Base-by-base conservation (phyloP, 2,329 filamentous ascomycete species). In the Dactylellina sp. region DNA sequence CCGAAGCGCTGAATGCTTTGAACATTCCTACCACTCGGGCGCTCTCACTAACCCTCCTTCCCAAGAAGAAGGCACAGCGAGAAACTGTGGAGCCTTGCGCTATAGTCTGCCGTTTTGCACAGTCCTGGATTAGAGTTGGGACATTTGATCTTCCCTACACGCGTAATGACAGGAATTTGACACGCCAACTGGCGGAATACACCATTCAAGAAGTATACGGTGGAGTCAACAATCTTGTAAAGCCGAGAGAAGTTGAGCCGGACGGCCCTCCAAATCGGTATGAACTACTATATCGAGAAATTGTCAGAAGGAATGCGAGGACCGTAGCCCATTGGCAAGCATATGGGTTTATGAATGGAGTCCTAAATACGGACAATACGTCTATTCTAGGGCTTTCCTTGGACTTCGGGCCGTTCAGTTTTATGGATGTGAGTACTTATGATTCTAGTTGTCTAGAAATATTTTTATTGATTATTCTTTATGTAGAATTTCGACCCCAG, bases 271-370 rank as follows among this genome's bases (percentile, higher is more conserved):
- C 70, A 90, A 99, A 99, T 80, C 87, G 94, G 32, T 99, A 95
- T 80, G 85, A 90, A 0, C 86, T 93, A 14, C 83, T 99, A 0
- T 99, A 96, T 81, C 89, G 95, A 37, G 93, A 96, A 79, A 89
- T 99, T 64, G 89, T 89, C 2, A 88, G 92, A 44, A 87, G 91
- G 32, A 99, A 97, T 79, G 95, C 95, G 0, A 85, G 86, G 70
- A 96, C 91, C 0, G 93, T 98, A 1, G 95, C 95, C 9, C 87
- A 90, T 77, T 98, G 95, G 94, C 96, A 99, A 83, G 93, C 92
- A 0, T 98, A 98, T 79, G 95, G 92, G n/a, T 99, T 99, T 83
- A 98, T 96, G 86, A 99, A 99, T 79, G 95, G 95, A 49, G 95
- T 99, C 2, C 84, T 99, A 68, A 99, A 99, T 82, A 98, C 95